phyloP scores from a whole-genome alignment of 1,284 basidiomycete genomes.

The Sutorius eximius region DNA sequence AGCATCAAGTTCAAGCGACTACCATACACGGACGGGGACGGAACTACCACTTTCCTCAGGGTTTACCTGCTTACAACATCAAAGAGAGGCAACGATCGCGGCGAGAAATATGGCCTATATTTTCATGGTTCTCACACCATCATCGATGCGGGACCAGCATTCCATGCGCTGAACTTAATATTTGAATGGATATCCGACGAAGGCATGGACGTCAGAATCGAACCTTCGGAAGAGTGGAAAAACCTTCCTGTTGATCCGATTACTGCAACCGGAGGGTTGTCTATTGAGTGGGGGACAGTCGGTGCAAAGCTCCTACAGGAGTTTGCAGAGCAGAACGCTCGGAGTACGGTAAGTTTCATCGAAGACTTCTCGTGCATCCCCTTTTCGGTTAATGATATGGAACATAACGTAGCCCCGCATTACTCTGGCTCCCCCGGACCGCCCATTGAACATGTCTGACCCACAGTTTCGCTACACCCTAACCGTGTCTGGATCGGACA shows the following conservation, averaged over 20 bases:
- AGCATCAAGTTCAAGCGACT: slow-evolving; percentile 17
- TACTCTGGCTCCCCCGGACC: slow-evolving; percentile 13
- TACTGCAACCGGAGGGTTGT: slow-evolving; percentile 18
- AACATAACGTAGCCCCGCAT: slow-evolving; percentile 11
- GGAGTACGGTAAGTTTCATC: slow-evolving; percentile 7
- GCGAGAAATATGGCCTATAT: slow-evolving; percentile 20
- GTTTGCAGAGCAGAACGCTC: slow-evolving; percentile 7
- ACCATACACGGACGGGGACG: slow-evolving; percentile 14
- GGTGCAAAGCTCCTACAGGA: slow-evolving; percentile 15
- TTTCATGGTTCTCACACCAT: slow-evolving; percentile 20
- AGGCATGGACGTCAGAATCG: slow-evolving; percentile 16
- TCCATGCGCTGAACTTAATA: slow-evolving; percentile 24
- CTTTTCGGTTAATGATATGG: neutral
- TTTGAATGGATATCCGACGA: slow-evolving; percentile 26
- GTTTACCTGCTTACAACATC: slow-evolving; percentile 19
- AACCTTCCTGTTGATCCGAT: slow-evolving; percentile 26
- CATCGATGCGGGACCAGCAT: slow-evolving; percentile 17
- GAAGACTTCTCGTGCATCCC: neutral
- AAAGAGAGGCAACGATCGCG: neutral
- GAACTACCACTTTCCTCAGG: slow-evolving; percentile 9
- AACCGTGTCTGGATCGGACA: slow-evolving; percentile 11
- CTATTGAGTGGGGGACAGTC: slow-evolving; percentile 13
- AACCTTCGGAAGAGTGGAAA: slow-evolving; percentile 21
- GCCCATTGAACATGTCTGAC: slow-evolving; percentile 12
- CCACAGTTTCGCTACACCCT: slow-evolving; percentile 8